Percentiles rank a stretch among this genome's conserved stretches.
Conservation (phyloP, 1,139 yeast species). For the Pichia sp. region DNA sequence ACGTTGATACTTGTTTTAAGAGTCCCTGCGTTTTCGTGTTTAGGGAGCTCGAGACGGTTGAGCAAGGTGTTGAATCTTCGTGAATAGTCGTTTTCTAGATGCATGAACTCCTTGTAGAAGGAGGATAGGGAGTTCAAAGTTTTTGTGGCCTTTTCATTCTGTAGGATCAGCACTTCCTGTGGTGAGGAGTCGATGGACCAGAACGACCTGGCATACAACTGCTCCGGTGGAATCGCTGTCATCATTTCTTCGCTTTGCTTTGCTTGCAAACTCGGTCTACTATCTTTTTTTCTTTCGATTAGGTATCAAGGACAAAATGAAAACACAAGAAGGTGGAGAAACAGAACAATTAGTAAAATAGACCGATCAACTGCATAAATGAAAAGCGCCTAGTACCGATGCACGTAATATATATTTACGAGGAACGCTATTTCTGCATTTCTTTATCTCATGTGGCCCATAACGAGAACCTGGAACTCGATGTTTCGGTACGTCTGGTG, state of each 20-base stretch:
- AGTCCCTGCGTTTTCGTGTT: conserved; percentile 54
- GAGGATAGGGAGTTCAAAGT: conserved; percentile 43
- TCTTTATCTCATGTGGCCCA: neutral
- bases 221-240: neutral
- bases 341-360: neutral
- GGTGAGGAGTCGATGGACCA: conserved; percentile 34
- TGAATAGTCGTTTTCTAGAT: conserved; percentile 71
- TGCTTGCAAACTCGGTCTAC: no score
- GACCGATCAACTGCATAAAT: neutral
- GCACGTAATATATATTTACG: neutral
- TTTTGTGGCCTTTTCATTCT: conserved; percentile 40
- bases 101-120: conserved; percentile 47
- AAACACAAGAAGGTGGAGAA: neutral
- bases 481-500: neutral
- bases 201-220: conserved; percentile 25
- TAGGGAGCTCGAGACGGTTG: conserved; percentile 44
- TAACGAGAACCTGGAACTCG: neutral
- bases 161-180: conserved; percentile 39
- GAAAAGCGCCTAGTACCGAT: neutral
- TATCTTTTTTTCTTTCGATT: no score
- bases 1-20: conserved; percentile 57
- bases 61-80: conserved; percentile 50
- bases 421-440: neutral
- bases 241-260: neutral
- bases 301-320: neutral